A percentile compares a stretch with the other conserved stretches of the same genome.
These are phyloP conservation scores for Hyparrhenia diplandra DNA, from an alignment of 176 grass and related monocot species.

Conservation along the genomic window DNA sequence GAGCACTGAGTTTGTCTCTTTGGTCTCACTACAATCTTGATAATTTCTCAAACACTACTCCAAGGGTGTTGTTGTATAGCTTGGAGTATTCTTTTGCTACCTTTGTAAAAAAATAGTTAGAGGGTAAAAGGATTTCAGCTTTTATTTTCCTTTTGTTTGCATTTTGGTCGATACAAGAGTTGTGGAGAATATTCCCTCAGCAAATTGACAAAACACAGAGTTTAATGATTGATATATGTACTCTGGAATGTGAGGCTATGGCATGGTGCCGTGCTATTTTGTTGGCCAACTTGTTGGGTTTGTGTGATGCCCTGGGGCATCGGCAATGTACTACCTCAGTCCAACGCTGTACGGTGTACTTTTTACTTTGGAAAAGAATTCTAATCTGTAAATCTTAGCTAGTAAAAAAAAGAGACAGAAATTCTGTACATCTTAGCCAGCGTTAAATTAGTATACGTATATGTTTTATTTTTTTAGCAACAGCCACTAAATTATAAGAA, in stretches of 20 bases:
- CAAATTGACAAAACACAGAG: background rate
- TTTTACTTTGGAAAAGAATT: too few relatives aligned
- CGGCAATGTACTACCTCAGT: too few relatives aligned
- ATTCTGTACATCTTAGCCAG: too few relatives aligned
- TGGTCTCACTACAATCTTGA: slow-evolving; percentile 60
- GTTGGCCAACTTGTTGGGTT: background rate
- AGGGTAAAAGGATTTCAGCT: background rate
- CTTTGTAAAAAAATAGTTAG: background rate
- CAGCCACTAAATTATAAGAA: too few relatives aligned
- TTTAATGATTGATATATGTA: background rate
- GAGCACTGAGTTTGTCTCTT: slow-evolving; percentile 66
- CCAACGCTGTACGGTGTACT: too few relatives aligned
- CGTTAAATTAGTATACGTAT: too few relatives aligned
- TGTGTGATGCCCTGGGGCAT: too few relatives aligned
- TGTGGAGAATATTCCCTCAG: background rate
- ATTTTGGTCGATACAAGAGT: background rate
- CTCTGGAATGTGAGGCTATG: too few relatives aligned
- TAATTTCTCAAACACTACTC: background rate
- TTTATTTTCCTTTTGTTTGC: background rate
- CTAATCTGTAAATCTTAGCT: too few relatives aligned
- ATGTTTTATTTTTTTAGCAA: too few relatives aligned
- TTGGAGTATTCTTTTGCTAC: slow-evolving; percentile 10
- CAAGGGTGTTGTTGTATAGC: slow-evolving; percentile 12
- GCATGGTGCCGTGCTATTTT: background rate
- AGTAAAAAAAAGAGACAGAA: too few relatives aligned